Evolutionary conservation across 2,329 filamentous ascomycete genomes (phyloP), one percentile per base, ranked within the genome.

Genomic region (Clonostachys sp.): DNA sequence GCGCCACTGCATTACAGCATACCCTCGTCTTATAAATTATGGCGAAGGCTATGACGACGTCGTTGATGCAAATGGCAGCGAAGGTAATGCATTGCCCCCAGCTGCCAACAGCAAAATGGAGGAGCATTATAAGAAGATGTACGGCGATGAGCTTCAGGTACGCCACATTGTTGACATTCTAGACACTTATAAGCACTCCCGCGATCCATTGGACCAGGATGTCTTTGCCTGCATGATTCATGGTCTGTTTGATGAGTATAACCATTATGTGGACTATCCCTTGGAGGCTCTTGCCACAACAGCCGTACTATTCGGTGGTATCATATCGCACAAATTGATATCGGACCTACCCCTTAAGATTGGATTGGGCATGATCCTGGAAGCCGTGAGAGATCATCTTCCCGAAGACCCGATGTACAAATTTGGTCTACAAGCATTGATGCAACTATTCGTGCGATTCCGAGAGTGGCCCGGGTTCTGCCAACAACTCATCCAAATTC

Each of bases 161-260:
- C 83, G 89, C 47, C 83, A 89, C 47, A 88, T 99, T 53, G 87
- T 99, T 45, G 84, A 88, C 51, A 81, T 90, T 38, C 80, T 99
- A 59, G 85, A 90, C 53, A 80, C 81, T 48, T 95, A 96, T 71
- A 97, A 99, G 64, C 84, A 84, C 48, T 97, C 95, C 1, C 82
- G 83, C 43, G 87, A 94, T 50, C 79, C 89, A 2, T 73, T 86
- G 14, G 90, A 96, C 51, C 94, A 97, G 63, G 94, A 99, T 62
- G 80, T 96, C 7, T 99, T 99, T 63, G 89, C 92, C 13, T 96
- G 92, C 70, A 99, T 99, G 91, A 95, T 99, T 35, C 91, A 96
- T 60, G 94, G 94, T 1, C 74, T 99, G 5, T 96, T 99, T 57
- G 94, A 99, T 58, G 94, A 99, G 70, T 99, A 96, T 64, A 86